phyloP scores from a whole-genome alignment of 768 basidiomycete species.

The Suillus ampliporus region DNA sequence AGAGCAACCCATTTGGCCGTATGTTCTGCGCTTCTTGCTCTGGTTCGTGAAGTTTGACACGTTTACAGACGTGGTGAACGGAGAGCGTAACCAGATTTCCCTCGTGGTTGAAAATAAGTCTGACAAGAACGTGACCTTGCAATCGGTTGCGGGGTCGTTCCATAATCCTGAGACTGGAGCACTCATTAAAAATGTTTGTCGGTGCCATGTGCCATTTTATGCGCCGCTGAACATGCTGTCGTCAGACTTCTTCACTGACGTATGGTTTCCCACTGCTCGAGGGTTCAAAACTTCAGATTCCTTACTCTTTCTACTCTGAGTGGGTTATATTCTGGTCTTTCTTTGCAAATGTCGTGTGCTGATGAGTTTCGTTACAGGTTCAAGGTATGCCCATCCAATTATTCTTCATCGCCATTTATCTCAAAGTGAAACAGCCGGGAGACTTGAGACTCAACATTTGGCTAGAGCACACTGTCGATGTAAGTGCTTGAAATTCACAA shows the following conservation, averaged over 20 bases:
- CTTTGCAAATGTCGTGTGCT: constrained; percentile 16
- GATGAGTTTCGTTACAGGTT: constrained; percentile 47
- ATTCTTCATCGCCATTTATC: constrained; percentile 8
- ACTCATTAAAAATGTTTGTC: constrained; percentile 76
- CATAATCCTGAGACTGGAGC: constrained; percentile 65
- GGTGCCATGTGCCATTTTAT: background rate
- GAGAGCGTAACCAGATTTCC: constrained; percentile 73
- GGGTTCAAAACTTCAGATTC: constrained; percentile 64
- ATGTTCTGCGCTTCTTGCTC: constrained; percentile 37
- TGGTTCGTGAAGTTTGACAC: background rate
- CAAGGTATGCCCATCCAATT: constrained; percentile 49
- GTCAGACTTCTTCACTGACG: constrained; percentile 61
- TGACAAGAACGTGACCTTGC: constrained; percentile 70
- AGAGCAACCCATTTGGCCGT: constrained; percentile 80
- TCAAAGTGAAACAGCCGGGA: constrained; percentile 57
- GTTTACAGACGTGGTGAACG: constrained; percentile 78
- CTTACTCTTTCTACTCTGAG: constrained; percentile 84
- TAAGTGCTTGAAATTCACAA: constrained; percentile 36
- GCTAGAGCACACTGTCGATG: constrained; percentile 74
- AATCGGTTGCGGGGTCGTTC: constrained; percentile 69
- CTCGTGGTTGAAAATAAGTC: constrained; percentile 79
- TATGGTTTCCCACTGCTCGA: constrained; percentile 60
- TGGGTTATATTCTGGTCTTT: constrained; percentile 43
- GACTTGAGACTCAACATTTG: constrained; percentile 76
- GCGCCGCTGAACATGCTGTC: constrained; percentile 6